Percentiles rank a stretch among this genome's conserved stretches.
Conservation (phyloP, 352 stramenopile genomes). For the Globisporangium nagaii region DNA sequence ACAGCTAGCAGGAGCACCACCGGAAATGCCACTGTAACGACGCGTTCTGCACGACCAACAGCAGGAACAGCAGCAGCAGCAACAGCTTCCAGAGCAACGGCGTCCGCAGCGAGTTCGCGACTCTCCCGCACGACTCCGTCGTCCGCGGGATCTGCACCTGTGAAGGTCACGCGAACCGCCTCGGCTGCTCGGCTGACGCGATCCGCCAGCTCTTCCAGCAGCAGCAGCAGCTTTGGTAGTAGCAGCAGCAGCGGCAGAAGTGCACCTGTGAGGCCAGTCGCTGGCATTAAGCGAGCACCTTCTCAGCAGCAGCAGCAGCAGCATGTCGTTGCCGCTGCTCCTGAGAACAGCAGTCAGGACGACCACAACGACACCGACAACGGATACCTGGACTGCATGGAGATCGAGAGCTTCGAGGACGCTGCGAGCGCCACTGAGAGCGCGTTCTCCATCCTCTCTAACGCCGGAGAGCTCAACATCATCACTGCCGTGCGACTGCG, state of each 20-base stretch:
- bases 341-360: conserved; percentile 5
- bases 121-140: neutral
- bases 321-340: neutral
- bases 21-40: neutral
- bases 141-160: neutral
- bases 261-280: neutral
- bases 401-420: conserved; percentile 10
- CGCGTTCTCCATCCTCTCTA: conserved; percentile 4
- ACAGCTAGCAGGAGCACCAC: neutral
- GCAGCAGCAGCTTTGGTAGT: neutral
- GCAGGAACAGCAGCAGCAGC: neutral
- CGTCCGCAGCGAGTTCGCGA: neutral
- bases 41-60: neutral
- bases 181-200: neutral
- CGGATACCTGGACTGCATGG: conserved; percentile 7
- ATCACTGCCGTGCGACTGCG: conserved; percentile 72
- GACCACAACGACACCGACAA: conserved; percentile 5
- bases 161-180: neutral
- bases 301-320: neutral
- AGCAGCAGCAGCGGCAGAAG: too few species aligned
- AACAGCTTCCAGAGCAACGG: neutral
- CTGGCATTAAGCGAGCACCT: neutral
- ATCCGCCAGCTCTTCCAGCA: neutral
- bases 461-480: conserved; percentile 27
- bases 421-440: conserved; percentile 9